Percentiles rank a stretch among this genome's conserved stretches.
Evolutionary conservation across 2,329 filamentous ascomycete species (phyloP).

Genomic region (Penicillium corylophilum): DNA sequence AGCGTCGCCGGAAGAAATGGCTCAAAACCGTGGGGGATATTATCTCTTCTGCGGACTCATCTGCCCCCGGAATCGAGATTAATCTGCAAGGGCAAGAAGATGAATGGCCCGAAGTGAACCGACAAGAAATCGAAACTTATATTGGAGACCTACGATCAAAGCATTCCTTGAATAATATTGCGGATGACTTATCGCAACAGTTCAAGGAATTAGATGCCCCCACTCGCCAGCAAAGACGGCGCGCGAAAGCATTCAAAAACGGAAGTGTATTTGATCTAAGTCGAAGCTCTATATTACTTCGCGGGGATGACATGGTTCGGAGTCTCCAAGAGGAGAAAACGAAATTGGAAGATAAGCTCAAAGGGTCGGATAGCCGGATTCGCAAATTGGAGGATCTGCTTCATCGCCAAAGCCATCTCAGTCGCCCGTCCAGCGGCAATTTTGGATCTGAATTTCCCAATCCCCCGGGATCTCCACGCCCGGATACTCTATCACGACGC

Average conservation of each 20-base stretch:
- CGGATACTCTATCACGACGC: constrained; percentile 51
- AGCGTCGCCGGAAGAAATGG: constrained; percentile 86
- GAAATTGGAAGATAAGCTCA: constrained; percentile 70
- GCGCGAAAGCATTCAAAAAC: constrained; percentile 92
- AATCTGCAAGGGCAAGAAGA: constrained; percentile 78
- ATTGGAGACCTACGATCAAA: constrained; percentile 64
- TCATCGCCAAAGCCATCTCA: constrained; percentile 70
- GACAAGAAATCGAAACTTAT: constrained; percentile 75
- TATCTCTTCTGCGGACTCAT: constrained; percentile 64
- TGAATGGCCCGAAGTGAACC: constrained; percentile 73
- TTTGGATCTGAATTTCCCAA: constrained; percentile 45
- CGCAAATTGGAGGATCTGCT: constrained; percentile 88
- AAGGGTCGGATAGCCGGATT: constrained; percentile 84
- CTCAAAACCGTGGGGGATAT: constrained; percentile 77
- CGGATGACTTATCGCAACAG: constrained; percentile 72
- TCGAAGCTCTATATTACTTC: constrained; percentile 78
- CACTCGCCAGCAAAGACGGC: constrained; percentile 80
- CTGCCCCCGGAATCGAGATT: constrained; percentile 76
- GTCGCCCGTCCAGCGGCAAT: constrained; percentile 53
- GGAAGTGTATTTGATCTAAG: constrained; percentile 92
- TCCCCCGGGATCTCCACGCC: constrained; percentile 43
- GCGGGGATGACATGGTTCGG: constrained; percentile 77
- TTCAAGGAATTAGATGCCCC: constrained; percentile 77
- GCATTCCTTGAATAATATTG: constrained; percentile 63
- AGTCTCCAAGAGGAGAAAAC: constrained; percentile 80